Base-by-base conservation (phyloP, 2,329 filamentous ascomycete species). In the Ophiognomonia clavigignenti-juglandacearum region DNA sequence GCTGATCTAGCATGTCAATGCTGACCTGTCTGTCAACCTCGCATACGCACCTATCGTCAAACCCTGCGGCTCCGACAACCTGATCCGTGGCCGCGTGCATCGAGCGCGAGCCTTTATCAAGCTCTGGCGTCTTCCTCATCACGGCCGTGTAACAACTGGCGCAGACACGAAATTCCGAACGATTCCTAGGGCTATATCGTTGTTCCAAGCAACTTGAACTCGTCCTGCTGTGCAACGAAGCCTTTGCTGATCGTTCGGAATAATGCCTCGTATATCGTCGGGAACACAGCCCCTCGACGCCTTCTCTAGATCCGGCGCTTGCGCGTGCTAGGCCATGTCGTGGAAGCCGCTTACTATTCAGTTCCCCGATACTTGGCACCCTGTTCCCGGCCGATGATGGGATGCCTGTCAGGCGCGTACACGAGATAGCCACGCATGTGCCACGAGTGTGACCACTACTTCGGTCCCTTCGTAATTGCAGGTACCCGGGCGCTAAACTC, bases 181-280 rank as follows among this genome's bases (percentile, higher is more conserved):
- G 8, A 29, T 13, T 29, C 7, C 26, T 29, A 8, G 8, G 13
- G 7, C 11, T 14, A 32, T 8, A 14, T 6, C 10, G 11, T n/a
- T 10, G n/a, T n/a, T n/a, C n/a, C 8, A 14, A 32, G 16, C 13
- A 32, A n/a, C 31, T 14, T 32, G 31, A 4, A 6, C 16, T 32
- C 31, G 16, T 32, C 11, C 13, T 32, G 31, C n/a, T 32, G 31
- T 32, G 31, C 8, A 14, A 32, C 31, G n/a, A n/a, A 32, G 31
- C 6, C 6, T 10, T 14, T 14, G 31, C 44, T 53, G 16, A 32
- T 53, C 26, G 37, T 53, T 6, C n/a, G 23, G 22, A 37, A 16
- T 8, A 37, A 7, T 8, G 34, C 13, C 4, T 32, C 31, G 31
- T 32, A 32, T 14, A 10, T 32, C 31, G 31, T 14, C 31, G n/a